A percentile compares a stretch with the other conserved stretches of the same genome.
Evolutionary conservation across 169 alveolate species (phyloP).

Genomic region (Plasmodium gaboni): DNA sequence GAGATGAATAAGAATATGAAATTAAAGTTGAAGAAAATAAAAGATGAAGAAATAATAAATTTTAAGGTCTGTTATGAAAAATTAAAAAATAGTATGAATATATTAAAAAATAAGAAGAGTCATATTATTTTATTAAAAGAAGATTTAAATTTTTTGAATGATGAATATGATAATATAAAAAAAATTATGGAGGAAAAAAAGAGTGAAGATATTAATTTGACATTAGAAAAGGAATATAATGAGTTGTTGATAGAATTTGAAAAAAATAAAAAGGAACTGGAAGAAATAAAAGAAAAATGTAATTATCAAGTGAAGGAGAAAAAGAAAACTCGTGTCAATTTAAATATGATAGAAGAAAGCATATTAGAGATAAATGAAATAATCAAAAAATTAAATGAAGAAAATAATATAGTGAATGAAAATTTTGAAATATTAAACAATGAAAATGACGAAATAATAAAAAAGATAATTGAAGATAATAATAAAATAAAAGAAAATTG

Average conservation of each 20-base stretch:
- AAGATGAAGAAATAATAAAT: slow-evolving; percentile 36
- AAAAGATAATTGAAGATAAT: slow-evolving; percentile 15
- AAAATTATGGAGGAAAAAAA: slow-evolving; percentile 30
- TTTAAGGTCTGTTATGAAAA: slow-evolving; percentile 9
- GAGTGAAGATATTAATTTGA: slow-evolving; percentile 6
- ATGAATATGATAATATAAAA: slow-evolving; percentile 37
- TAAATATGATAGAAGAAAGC: slow-evolving; percentile 30
- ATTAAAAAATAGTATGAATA: slow-evolving; percentile 31
- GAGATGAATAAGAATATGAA: slow-evolving; percentile 50
- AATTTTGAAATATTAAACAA: slow-evolving; percentile 14
- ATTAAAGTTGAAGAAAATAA: slow-evolving; percentile 49
- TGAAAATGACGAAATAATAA: slow-evolving; percentile 10
- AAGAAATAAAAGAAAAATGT: slow-evolving; percentile 46
- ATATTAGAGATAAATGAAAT: slow-evolving; percentile 5
- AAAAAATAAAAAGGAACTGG: slow-evolving; percentile 49
- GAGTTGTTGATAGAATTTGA: slow-evolving; percentile 27
- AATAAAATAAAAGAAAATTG: slow-evolving; percentile 28
- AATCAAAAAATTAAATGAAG: slow-evolving; percentile 11
- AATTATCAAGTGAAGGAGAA: slow-evolving; percentile 67
- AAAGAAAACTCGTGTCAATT: slow-evolving; percentile 39
- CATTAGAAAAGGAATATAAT: slow-evolving; percentile 36
- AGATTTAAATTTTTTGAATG: slow-evolving; percentile 8
- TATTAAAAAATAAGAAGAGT: slow-evolving; percentile 29
- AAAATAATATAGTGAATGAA: slow-evolving; percentile 25
- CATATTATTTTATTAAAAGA: slow-evolving; percentile 27